Base-by-base conservation (phyloP, 768 basidiomycete species). In the Tylopilus sp. region DNA sequence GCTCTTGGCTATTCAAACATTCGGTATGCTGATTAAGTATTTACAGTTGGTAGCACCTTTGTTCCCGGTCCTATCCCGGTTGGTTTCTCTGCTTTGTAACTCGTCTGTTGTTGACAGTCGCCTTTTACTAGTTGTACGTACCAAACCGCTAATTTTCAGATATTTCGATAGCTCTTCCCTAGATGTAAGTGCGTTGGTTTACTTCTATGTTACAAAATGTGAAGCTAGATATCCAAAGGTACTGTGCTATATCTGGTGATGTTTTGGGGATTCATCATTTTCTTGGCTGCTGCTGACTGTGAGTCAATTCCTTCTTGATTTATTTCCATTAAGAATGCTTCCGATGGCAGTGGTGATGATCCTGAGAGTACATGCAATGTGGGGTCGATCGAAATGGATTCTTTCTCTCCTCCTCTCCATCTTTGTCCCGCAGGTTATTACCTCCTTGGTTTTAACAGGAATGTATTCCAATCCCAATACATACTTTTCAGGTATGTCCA, bases 311-410 rank as follows among this genome's bases (percentile, higher is more conserved):
- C 19, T 2, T 4, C 4, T 14, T 1, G 14, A n/a, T 29, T 17
- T 1, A 24, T 45, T 45, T 14, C 31, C 30, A 1, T 22, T 19
- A 7, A 31, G 8, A 7, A 24, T 25, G 12, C 10, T 13, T 50
- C 16, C 13, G 5, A 17, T 44, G 31, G 13, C 3, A 61, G 59
- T 60, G 6, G 17, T 60, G 17, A 61, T 61, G 58, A 37, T 61
- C 19, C 25, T 61, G 10, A 44, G 57, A 0, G 57, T 60, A 0
- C 55, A 59, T 47, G 42, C 57, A 34, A 49, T 60, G 48, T 60
- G 53, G 49, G 30, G 21, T 16, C 52, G 25, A 21, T 61, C 55
- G 11, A 61, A 33, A 30, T 9, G 26, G 10, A 40, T 61, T 1
- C 43, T 61, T 13, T 41, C 2, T 8, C 1, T 47, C 40, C 50